Evolutionary conservation across 1,284 basidiomycete species (phyloP).

Genomic region (Cutaneotrichosporon cavernicola): DNA sequence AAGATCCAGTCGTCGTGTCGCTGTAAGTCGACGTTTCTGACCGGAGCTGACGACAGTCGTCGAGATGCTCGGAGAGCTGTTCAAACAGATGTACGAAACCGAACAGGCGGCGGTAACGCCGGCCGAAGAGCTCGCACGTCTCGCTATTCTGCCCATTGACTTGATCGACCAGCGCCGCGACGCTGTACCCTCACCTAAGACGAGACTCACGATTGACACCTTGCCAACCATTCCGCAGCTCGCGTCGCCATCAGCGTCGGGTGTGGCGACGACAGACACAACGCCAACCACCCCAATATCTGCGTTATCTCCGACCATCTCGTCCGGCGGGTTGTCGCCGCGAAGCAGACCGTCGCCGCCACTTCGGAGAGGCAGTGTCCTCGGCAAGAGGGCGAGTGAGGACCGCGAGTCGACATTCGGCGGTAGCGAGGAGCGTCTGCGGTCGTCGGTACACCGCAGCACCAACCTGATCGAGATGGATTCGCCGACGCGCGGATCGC

Average conservation of each 20-base stretch:
- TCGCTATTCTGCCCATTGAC: constrained; percentile 42
- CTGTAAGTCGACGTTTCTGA: constrained; percentile 32
- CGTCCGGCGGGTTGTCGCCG: neutral
- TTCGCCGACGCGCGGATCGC: neutral
- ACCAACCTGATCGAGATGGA: constrained; percentile 21
- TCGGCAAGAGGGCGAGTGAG: constrained; percentile 46
- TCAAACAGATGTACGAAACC: constrained; percentile 45
- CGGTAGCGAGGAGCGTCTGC: constrained; percentile 29
- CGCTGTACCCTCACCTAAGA: constrained; percentile 23
- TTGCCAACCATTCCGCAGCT: constrained; percentile 21
- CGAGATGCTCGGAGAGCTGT: constrained; percentile 41
- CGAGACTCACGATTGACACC: constrained; percentile 19
- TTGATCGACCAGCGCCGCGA: constrained; percentile 16
- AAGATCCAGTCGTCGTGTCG: constrained; percentile 30
- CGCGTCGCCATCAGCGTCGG: constrained; percentile 35
- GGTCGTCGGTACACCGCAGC: constrained; percentile 4
- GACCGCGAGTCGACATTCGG: constrained; percentile 43
- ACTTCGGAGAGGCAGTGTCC: constrained; percentile 18
- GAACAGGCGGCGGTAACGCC: constrained; percentile 44
- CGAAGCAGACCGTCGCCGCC: constrained; percentile 15
- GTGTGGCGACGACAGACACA: constrained; percentile 25
- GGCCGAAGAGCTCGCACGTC: constrained; percentile 49
- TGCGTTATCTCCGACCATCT: constrained; percentile 11
- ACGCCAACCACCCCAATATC: constrained; percentile 19
- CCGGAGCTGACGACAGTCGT: constrained; percentile 36